Base-by-base conservation (phyloP, 2,329 filamentous ascomycete genomes). In the Xylariaceae sp. region DNA sequence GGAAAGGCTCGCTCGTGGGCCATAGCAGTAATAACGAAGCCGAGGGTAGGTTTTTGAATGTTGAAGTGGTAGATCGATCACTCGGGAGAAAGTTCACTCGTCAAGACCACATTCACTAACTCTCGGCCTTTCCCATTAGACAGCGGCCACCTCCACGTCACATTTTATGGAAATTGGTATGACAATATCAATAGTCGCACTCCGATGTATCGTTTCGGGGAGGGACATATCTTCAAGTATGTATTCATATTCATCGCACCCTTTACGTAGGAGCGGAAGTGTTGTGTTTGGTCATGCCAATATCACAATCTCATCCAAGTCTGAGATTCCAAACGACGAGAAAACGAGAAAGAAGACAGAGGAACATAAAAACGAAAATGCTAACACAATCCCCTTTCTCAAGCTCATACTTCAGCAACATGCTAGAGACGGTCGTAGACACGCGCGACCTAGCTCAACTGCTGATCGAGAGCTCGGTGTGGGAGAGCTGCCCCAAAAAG, bases 1-100 rank as follows among this genome's bases (percentile, higher is more conserved):
- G 74, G 73, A 85, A 85, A 69, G 79, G 75, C n/a, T 80, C 77
- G 0, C 73, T 85, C 11, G 72, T 83, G 57, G 81, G 78, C 30
- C 80, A 84, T 73, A 78, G 75, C 26, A 78, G 83, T 71, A 74
- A 62, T 67, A 81, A 82, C 69, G 71, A 60, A 11, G 71, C 63
- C 37, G 78, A 83, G 61, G 56, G 56, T 56, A 47, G 29, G 51
- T 26, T 11, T 3, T 41, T 27, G n/a, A 31, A 29, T 27, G 29
- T 44, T 34, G 32, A 34, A 19, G 19, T 19, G 19, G 19, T 19
- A 19, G 19, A 19, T 19, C 19, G 19, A 19, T 19, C 19, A 19
- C 19, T 19, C 19, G 19, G 19, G 19, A 19, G 19, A 19, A 19
- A 37, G 4, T 4, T 37, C 11, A 43, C 9, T 12, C 4, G 5